phyloP scores from a whole-genome alignment of 345 rosid species.

The Arabis hirsuta region DNA sequence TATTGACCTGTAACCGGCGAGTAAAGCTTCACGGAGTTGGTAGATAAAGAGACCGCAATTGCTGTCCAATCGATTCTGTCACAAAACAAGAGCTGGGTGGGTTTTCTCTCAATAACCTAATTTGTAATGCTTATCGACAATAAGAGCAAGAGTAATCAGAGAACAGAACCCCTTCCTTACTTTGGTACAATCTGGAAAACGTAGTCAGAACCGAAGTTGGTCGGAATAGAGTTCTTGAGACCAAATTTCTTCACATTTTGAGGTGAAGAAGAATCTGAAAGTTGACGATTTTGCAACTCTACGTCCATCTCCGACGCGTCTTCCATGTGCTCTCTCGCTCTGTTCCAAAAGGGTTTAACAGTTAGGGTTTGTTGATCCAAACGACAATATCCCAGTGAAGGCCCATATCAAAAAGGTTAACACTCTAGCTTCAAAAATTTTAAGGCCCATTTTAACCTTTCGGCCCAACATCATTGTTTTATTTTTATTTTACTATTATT shows the following conservation, averaged over 20 bases:
- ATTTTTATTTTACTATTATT: too few species aligned
- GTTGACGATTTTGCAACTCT: slow-evolving; percentile 43
- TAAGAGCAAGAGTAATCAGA: not conserved
- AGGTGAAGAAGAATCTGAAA: slow-evolving; percentile 12
- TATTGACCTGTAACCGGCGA: slow-evolving; percentile 85
- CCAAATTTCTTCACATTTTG: slow-evolving; percentile 56
- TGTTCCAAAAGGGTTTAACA: slow-evolving; percentile 3
- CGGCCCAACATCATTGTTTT: slow-evolving; percentile 15
- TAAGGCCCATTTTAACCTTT: not conserved
- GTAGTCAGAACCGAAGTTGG: slow-evolving; percentile 86
- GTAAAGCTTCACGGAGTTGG: slow-evolving; percentile 75
- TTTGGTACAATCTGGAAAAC: slow-evolving; percentile 85
- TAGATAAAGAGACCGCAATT: slow-evolving; percentile 91
- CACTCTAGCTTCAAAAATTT: not conserved
- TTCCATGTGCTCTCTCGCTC: slow-evolving; percentile 36
- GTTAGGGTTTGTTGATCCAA: slow-evolving; percentile 41
- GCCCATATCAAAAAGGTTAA: too few species aligned
- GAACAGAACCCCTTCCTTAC: slow-evolving; percentile 43
- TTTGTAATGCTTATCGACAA: not conserved
- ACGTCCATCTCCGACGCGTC: slow-evolving; percentile 63
- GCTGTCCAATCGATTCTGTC: slow-evolving; percentile 80
- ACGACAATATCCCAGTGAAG: not conserved
- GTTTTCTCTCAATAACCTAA: not conserved
- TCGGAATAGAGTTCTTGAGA: slow-evolving; percentile 73
- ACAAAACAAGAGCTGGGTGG: slow-evolving; percentile 7